These are phyloP conservation scores for Populus tomentosa DNA, from an alignment of 441 rosid species.

Conservation along the genomic window DNA sequence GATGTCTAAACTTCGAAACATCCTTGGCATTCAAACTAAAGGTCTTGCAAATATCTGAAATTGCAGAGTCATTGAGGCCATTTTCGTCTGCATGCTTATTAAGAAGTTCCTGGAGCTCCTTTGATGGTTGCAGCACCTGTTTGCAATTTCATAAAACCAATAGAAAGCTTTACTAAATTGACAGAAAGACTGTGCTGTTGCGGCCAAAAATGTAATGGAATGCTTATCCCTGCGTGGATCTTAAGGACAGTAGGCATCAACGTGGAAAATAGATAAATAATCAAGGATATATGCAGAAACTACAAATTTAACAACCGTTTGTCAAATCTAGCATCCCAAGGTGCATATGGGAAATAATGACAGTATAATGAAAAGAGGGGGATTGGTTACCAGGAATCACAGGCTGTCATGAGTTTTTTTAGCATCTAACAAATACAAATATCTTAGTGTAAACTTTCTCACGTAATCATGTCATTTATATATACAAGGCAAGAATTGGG, in stretches of 20 bases:
- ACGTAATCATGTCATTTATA: too few species aligned
- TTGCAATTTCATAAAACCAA: background rate
- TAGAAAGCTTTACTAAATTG: background rate
- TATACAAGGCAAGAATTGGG: too few species aligned
- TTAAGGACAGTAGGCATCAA: background rate
- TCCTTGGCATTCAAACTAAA: constrained; percentile 49
- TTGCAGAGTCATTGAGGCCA: constrained; percentile 40
- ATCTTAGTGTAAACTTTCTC: too few species aligned
- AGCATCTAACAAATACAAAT: background rate
- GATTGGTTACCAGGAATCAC: background rate
- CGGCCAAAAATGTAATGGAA: background rate
- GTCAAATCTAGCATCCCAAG: background rate
- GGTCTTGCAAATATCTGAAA: constrained; percentile 53
- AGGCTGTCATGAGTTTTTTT: background rate
- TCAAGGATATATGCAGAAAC: background rate
- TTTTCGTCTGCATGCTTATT: constrained; percentile 20
- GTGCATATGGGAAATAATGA: background rate
- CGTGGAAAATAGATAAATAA: background rate
- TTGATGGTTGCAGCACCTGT: constrained; percentile 66
- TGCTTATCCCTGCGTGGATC: background rate
- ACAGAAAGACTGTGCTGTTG: background rate
- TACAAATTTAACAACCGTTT: background rate
- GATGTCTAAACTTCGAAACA: constrained; percentile 54
- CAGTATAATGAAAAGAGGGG: background rate
- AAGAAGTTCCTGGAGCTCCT: constrained; percentile 51